Evolutionary conservation across 2,329 filamentous ascomycete species (phyloP).

Genomic region (Lachnum nothofagi): DNA sequence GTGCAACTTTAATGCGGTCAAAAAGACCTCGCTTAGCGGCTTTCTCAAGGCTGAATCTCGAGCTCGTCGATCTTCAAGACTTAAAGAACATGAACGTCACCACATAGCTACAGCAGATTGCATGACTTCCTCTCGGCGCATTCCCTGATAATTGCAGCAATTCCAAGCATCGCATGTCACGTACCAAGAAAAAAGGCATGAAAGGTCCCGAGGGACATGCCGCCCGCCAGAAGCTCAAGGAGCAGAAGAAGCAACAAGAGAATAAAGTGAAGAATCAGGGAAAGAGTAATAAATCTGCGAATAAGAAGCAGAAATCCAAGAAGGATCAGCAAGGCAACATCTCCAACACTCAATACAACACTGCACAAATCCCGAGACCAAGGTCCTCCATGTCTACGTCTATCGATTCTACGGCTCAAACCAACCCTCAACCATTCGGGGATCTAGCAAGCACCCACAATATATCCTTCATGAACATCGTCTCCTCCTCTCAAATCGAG

Average conservation of each 20-base stretch:
- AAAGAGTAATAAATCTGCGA: neutral
- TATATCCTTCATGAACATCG: conserved; percentile 49
- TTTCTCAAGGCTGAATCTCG: conserved; percentile 5
- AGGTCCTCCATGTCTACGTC: neutral
- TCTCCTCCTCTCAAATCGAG: conserved; percentile 55
- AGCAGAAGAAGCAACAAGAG: conserved; percentile 8
- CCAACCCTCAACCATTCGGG: conserved; percentile 34
- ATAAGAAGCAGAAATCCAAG: too few species aligned
- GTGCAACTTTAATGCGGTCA: too few species aligned
- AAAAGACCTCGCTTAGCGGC: neutral
- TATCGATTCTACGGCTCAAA: neutral
- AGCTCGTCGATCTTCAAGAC: too few species aligned
- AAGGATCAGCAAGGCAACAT: neutral
- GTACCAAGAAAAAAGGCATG: conserved; percentile 11
- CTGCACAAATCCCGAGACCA: neutral
- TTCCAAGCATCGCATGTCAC: conserved; percentile 23
- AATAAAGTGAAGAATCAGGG: neutral
- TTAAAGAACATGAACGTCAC: too few species aligned
- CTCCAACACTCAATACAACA: too few species aligned
- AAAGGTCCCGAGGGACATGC: conserved; percentile 2
- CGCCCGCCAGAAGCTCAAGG: conserved; percentile 3
- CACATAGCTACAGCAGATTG: too few species aligned
- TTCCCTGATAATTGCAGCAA: too few species aligned
- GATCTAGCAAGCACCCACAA: conserved; percentile 33
- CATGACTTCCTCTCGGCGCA: too few species aligned